Conservation (phyloP, 441 rosid genomes). For the Mallotus japonicus region DNA sequence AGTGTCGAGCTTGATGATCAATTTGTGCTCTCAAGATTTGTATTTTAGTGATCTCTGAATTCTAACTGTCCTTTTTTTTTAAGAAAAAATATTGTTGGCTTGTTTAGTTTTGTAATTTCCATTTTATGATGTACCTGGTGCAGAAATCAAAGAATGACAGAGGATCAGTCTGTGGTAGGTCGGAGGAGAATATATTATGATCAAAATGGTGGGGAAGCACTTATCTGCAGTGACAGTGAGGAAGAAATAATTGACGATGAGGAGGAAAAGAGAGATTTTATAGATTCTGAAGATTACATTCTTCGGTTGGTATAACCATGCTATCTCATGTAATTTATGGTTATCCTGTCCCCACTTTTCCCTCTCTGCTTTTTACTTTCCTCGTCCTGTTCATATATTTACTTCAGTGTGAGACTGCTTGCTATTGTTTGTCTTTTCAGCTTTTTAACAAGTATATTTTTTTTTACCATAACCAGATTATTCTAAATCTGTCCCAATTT, state of each 20-base stretch:
- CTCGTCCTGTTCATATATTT: not conserved
- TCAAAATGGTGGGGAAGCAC: slow-evolving; percentile 96
- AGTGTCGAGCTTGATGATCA: not conserved
- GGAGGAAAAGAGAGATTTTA: slow-evolving; percentile 72
- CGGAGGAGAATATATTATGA: slow-evolving; percentile 98
- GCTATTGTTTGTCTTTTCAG: slow-evolving; percentile 2
- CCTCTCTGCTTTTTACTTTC: not conserved
- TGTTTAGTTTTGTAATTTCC: not conserved
- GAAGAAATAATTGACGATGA: slow-evolving; percentile 87
- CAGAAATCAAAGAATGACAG: slow-evolving; percentile 99
- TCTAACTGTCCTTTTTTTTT: not conserved
- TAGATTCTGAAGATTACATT: slow-evolving; percentile 78
- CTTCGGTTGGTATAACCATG: slow-evolving; percentile 67
- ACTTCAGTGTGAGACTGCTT: not conserved
- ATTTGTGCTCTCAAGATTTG: slow-evolving; percentile 4
- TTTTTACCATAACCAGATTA: not conserved
- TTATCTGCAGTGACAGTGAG: slow-evolving; percentile 98
- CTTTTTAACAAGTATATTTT: not conserved
- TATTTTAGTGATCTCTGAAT: not conserved
- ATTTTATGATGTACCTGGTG: slow-evolving; percentile 22
- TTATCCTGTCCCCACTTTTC: not conserved
- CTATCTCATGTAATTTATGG: slow-evolving; percentile 18
- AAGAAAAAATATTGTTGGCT: not conserved
- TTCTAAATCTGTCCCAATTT: not conserved
- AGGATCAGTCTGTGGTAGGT: slow-evolving; percentile 96